phyloP scores from a whole-genome alignment of 2,329 filamentous ascomycete species.

The Epichloe elymi region DNA sequence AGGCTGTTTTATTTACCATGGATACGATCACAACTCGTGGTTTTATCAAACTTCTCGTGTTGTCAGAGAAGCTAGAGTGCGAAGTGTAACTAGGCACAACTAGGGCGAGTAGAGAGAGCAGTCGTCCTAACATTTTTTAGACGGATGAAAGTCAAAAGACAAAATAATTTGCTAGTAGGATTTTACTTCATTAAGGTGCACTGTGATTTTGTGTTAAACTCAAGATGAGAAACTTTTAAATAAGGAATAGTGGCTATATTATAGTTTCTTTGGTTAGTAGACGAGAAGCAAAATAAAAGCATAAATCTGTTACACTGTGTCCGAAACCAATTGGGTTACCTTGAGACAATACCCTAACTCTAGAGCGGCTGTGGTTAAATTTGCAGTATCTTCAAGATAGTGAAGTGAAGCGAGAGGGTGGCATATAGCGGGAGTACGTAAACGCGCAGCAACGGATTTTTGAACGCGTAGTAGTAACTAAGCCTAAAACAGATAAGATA shows the following conservation, averaged over 20 bases:
- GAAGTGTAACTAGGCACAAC: neutral
- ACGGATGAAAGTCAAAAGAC: neutral
- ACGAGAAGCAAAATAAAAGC: neutral
- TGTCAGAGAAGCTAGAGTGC: neutral
- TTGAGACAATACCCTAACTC: neutral
- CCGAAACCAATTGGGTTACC: neutral
- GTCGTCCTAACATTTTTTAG: neutral
- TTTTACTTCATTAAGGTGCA: neutral
- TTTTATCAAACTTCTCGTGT: neutral
- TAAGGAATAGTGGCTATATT: neutral
- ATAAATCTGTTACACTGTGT: neutral
- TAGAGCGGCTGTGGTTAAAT: neutral
- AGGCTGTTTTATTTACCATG: conserved; percentile 35
- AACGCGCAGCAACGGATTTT: too few species aligned
- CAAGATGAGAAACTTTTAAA: neutral
- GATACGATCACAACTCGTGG: conserved; percentile 32
- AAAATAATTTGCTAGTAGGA: neutral
- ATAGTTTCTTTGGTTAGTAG: neutral
- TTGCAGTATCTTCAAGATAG: neutral
- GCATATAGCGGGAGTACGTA: neutral
- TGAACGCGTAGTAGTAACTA: too few species aligned
- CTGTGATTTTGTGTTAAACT: neutral
- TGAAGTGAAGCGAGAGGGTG: too few species aligned
- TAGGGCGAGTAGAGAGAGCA: neutral
- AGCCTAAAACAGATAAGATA: too few species aligned